Evolutionary conservation across 352 stramenopile species (phyloP), one percentile per base, ranked within the genome.

Genomic region (Phytophthora sp.): DNA sequence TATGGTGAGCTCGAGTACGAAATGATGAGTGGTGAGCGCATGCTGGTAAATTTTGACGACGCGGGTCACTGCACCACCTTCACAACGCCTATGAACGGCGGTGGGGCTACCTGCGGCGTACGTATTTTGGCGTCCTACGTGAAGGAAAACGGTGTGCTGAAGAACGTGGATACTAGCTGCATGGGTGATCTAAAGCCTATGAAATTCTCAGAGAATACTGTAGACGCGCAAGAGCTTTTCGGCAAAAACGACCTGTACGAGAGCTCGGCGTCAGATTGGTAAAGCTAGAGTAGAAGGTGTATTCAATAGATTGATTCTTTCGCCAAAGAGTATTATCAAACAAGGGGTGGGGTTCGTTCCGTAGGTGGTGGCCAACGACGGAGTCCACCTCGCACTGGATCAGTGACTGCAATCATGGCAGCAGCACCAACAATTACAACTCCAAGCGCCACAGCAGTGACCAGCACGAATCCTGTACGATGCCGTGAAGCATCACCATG

Each of bases 31-130:
- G 79, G 82, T 15, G 70, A 83, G 24, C 79, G 67, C 28, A 88
- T 90, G 69, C 67, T 89, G 18, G 77, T 91, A 26, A 72, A 87
- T 43, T 91, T 93, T 64, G 68, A 89, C 46, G 73, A 87, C 41
- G 82, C 82, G 24, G 74, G 72, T 11, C 84, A 93, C 51, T 93
- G 84, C 68, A 94, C 85, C 32, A 91, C 81, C 2, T 92, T 94
- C 60, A 89, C 85, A 42, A 92, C 85, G 30, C 81, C 77, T 15
- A 79, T 66, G 23, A 68, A 56, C 48, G 55, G 55, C 8, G 76
- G 77, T 18, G 66, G 74, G 23, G 30, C 63, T 8, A 88, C 82
- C 6, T 94, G 85, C 51, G 85, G 83, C 26, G 80, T 88, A 41
- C 74, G 69, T 15, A 84, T 94, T 59, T 66, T 94, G 17, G 62